Evolutionary conservation across 108 stramenopile genomes (phyloP), one percentile per base, ranked within the genome.

Genomic region (Cyclotella kingstonii): DNA sequence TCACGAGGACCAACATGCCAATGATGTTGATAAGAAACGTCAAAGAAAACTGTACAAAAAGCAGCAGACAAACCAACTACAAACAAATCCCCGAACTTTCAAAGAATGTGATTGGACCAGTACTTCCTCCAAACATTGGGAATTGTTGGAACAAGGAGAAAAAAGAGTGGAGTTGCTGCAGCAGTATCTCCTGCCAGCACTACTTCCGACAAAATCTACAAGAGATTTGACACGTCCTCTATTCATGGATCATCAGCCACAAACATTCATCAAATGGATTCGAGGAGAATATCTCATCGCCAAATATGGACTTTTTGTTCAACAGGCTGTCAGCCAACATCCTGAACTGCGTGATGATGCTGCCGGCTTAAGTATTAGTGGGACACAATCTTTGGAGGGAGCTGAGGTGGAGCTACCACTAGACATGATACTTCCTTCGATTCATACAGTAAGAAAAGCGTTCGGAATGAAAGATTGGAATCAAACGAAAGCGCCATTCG

Each of bases 281-380:
- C 73, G 91, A 44, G 60, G 51, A 31, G 91, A 93, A 73, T 84
- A 77, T 48, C 73, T 93, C 19, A 57, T 81, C 44, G 82, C 84
- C 18, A 79, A 78, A 49, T 84, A 89, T 67, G 81, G 82, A 44
- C 56, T 70, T 7, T 30, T 23, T 0, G 78, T 84, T 21, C 70
- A 68, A 62, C 23, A 42, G 11, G 66, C 67, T 10, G n/a, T 70
- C 7, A 49, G 51, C 15, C 21, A 63, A 21, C 67, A 81, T 65
- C 81, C 81, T 33, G 75, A 77, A 7, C 26, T 88, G 43, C 60
- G 66, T 29, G 80, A 68, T 9, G 82, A 81, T 66, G 83, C 83
- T 4, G 65, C 64, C 74, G 33, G 70, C 53, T 35, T 47, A 22
- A 45, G 60, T 54, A 39, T 76, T 61, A 22, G 68, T 70, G 64